Percentiles rank a stretch among this genome's conserved stretches.
Conservation (phyloP, 208 protist species). For the Leishmania guyanensis region DNA sequence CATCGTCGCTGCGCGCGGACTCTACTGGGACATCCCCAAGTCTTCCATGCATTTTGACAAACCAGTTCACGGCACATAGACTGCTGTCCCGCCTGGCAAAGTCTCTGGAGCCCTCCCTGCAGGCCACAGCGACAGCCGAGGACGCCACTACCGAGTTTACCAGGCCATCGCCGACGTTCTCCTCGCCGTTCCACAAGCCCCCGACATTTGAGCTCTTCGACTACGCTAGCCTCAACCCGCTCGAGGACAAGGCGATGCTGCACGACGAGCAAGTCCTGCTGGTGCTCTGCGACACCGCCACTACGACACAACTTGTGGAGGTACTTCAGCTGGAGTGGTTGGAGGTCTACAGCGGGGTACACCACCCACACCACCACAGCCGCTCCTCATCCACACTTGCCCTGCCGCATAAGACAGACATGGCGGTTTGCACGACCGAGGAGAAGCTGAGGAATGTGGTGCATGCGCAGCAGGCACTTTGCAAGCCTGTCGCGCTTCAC, state of each 20-base stretch:
- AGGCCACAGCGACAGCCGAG: background rate
- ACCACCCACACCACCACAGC: slow-evolving; percentile 11
- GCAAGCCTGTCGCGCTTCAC: slow-evolving; percentile 22
- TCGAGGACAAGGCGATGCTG: slow-evolving; percentile 16
- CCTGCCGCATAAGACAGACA: slow-evolving; percentile 12
- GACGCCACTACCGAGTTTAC: background rate
- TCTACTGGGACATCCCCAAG: slow-evolving; percentile 17
- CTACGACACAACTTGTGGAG: slow-evolving; percentile 23
- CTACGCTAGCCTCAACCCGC: slow-evolving; percentile 20
- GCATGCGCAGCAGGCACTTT: slow-evolving; percentile 25
- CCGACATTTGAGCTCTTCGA: slow-evolving; percentile 25
- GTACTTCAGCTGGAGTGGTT: slow-evolving; percentile 36
- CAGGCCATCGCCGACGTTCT: background rate
- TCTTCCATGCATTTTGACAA: background rate
- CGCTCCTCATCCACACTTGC: slow-evolving; percentile 2
- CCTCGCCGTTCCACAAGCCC: background rate
- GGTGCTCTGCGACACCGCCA: slow-evolving; percentile 23
- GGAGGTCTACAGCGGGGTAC: slow-evolving; percentile 25
- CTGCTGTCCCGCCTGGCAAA: slow-evolving; percentile 24
- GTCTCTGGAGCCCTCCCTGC: background rate
- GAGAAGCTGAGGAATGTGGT: slow-evolving; percentile 30
- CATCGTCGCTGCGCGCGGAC: slow-evolving; percentile 14
- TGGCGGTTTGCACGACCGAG: slow-evolving; percentile 36
- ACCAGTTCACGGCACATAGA: slow-evolving; percentile 8
- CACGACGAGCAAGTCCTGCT: slow-evolving; percentile 25